Evolutionary conservation across 169 alveolate species (phyloP), one percentile per base, ranked within the genome.

Genomic region (Plasmodium gonderi): DNA sequence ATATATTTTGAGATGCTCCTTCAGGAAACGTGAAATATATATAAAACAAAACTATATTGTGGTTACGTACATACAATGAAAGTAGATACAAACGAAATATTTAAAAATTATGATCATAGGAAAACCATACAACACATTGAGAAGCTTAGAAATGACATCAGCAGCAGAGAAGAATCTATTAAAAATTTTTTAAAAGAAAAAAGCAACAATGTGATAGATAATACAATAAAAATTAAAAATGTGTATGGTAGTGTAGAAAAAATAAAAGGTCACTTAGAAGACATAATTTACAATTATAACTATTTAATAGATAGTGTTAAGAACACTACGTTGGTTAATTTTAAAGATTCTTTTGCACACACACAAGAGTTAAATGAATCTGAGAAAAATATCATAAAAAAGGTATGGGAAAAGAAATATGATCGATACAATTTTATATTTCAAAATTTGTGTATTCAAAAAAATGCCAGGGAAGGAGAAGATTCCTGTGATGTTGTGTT

Each of bases 181-280:
- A 90, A 90, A 42, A 79, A 78, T 8, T 90, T 90, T 77, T 90
- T 90, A 44, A 77, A 78, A 64, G 54, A 90, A 78, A 68, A 90
- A 33, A 90, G 90, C 38, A 78, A 47, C 38, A 44, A 65, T 42
- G 94, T 90, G 9, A 90, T 90, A 42, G 80, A 78, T n/a, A 90
- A 90, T 65, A 90, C 94, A 2, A 78, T 90, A 12, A 90, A 78
- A 47, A 90, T 90, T 65, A 90, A 90, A 68, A 90, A 79, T 42
- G 69, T 90, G 69, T 90, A 90, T 36, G 90, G 78, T 4, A 77
- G 90, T 77, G 94, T 90, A n/a, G 90, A 90, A n/a, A 90, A 65
- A 36, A 78, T 78, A 77, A 90, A 77, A 65, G 9, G 47, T 12
- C 79, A 64, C 17, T 67, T 90, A 64, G 94, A 90, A 40, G 51